Evolutionary conservation across 805 yeast genomes (phyloP).

Genomic region (Jamesozyma spencerorum): DNA sequence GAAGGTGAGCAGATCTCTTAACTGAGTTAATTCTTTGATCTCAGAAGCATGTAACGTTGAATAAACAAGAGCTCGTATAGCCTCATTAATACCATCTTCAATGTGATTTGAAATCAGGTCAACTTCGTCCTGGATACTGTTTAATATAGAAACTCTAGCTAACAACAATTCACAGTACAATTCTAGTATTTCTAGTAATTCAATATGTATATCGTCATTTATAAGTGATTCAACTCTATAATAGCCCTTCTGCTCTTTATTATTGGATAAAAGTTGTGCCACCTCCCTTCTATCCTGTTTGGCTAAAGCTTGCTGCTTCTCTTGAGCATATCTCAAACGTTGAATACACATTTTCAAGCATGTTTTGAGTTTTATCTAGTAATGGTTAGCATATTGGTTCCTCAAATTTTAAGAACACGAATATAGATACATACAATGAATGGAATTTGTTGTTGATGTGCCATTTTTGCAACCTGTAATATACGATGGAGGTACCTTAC

Average conservation of each 20-base stretch:
- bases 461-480: too few species aligned
- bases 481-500: too few species aligned
- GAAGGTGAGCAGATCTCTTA: conserved; percentile 52
- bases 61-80: conserved; percentile 59
- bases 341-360: conserved; percentile 56
- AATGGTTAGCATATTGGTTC: background rate
- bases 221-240: conserved; percentile 79
- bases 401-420: background rate
- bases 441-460: conserved; percentile 13
- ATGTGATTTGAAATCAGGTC: conserved; percentile 24
- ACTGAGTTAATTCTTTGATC: conserved; percentile 54
- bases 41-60: conserved; percentile 62
- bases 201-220: conserved; percentile 71
- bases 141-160: conserved; percentile 61
- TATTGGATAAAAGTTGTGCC: conserved; percentile 60
- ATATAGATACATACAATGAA: conserved; percentile 11
- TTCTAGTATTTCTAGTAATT: conserved; percentile 69
- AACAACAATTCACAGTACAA: conserved; percentile 71
- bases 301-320: conserved; percentile 63
- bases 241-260: conserved; percentile 74
- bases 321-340: conserved; percentile 60
- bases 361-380: conserved; percentile 26
- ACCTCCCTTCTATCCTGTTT: conserved; percentile 62
- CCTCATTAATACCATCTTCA: conserved; percentile 53
- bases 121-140: conserved; percentile 32